Evolutionary conservation across 495 filamentous ascomycete species (phyloP).

Genomic region (Talaromyces adpressus): DNA sequence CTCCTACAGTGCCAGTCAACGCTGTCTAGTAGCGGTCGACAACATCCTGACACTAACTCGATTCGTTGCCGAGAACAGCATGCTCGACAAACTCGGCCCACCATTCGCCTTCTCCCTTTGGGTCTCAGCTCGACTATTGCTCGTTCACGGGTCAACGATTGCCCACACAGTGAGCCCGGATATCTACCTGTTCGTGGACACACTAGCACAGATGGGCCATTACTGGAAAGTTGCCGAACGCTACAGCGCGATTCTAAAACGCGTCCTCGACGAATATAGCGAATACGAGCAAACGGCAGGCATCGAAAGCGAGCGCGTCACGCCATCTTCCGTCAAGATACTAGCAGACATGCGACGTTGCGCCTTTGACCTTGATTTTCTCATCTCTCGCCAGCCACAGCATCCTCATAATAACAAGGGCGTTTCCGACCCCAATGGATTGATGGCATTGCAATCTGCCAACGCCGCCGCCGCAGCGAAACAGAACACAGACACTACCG

Average conservation of each 20-base stretch:
- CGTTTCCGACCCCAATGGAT: not conserved
- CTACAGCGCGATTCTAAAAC: conserved; percentile 70
- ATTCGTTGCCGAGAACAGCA: conserved; percentile 63
- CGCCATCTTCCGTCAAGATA: conserved; percentile 76
- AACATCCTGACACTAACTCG: conserved; percentile 71
- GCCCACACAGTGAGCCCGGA: conserved; percentile 71
- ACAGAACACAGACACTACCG: not conserved
- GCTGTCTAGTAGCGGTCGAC: conserved; percentile 74
- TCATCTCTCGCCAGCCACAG: conserved; percentile 76
- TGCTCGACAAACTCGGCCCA: conserved; percentile 74
- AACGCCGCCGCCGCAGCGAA: not conserved
- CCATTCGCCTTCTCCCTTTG: conserved; percentile 87
- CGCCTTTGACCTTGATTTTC: conserved; percentile 79
- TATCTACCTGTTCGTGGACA: conserved; percentile 73
- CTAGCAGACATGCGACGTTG: conserved; percentile 79
- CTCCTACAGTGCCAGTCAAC: conserved; percentile 72
- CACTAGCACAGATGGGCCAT: conserved; percentile 68
- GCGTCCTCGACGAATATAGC: conserved; percentile 77
- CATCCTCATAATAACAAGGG: not conserved
- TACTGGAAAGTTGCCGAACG: conserved; percentile 80
- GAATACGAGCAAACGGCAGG: conserved; percentile 60
- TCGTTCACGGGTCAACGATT: conserved; percentile 83
- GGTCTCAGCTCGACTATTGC: conserved; percentile 80
- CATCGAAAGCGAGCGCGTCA: conserved; percentile 57
- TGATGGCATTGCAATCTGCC: not conserved